Conservation (phyloP, 257 asterid species). For the Primulina eburnea region DNA sequence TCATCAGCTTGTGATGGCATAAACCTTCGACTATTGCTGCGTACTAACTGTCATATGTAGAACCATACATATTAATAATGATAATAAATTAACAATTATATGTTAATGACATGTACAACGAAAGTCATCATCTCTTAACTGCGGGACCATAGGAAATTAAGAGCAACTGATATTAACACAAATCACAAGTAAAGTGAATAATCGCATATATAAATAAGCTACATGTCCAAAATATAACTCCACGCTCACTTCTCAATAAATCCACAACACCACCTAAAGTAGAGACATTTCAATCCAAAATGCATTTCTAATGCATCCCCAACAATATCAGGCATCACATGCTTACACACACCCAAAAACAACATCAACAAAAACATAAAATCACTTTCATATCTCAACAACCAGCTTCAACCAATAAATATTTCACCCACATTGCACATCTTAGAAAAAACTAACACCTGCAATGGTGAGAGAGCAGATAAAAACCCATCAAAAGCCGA, state of each 20-base stretch:
- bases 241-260: neutral
- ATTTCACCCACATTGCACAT: slow-evolving; percentile 20
- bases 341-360: neutral
- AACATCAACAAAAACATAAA: neutral
- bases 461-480: slow-evolving; percentile 78
- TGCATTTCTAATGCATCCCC: neutral
- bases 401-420: slow-evolving; percentile 9
- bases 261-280: neutral
- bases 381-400: slow-evolving; percentile 18
- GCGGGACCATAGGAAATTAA: neutral
- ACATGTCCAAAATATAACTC: neutral
- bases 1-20: slow-evolving; percentile 94
- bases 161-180: neutral
- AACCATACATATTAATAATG: slow-evolving; percentile 17
- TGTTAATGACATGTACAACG: neutral
- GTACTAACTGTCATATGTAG: slow-evolving; percentile 67
- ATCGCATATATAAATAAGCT: neutral
- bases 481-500: slow-evolving; percentile 83
- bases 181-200: neutral
- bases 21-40: slow-evolving; percentile 88
- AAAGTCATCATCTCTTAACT: neutral
- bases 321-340: neutral
- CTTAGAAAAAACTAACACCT: slow-evolving; percentile 38
- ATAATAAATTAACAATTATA: slow-evolving; percentile 15
- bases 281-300: neutral